Percentiles rank a stretch among this genome's conserved stretches.
Evolutionary conservation across 495 filamentous ascomycete genomes (phyloP).

Genomic region (Pyronema omphalodes): DNA sequence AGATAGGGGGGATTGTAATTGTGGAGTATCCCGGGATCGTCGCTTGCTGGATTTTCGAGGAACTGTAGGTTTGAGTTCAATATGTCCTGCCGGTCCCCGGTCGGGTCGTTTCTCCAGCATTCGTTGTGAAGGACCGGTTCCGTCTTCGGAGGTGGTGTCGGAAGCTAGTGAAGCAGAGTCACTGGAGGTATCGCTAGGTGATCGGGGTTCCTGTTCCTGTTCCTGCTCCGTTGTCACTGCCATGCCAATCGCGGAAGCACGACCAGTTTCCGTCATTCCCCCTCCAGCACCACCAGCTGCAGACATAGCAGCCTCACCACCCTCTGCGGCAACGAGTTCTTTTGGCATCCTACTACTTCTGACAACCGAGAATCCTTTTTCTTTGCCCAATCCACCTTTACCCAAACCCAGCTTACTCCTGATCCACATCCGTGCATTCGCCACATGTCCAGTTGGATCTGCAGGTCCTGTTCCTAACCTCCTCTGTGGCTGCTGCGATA

Average conservation of each 20-base stretch:
- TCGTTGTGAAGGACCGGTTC: slow-evolving; percentile 14
- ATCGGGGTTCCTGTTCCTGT: slow-evolving; percentile 42
- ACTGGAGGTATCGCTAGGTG: slow-evolving; percentile 33
- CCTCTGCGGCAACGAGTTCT: slow-evolving; percentile 13
- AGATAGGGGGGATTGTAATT: slow-evolving; percentile 18
- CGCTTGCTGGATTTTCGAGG: slow-evolving; percentile 48
- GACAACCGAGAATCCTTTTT: slow-evolving; percentile 92
- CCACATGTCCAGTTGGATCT: slow-evolving; percentile 79
- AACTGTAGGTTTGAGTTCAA: slow-evolving; percentile 29
- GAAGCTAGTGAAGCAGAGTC: slow-evolving; percentile 16
- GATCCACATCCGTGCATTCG: slow-evolving; percentile 77
- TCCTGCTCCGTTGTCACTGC: neutral
- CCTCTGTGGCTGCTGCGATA: slow-evolving; percentile 60
- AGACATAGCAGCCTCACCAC: slow-evolving; percentile 13
- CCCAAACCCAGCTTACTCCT: slow-evolving; percentile 59
- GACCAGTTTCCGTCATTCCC: slow-evolving; percentile 9
- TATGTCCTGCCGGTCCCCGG: slow-evolving; percentile 3
- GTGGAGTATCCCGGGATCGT: slow-evolving; percentile 20
- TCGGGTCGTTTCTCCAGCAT: slow-evolving; percentile 20
- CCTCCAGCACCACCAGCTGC: slow-evolving; percentile 9
- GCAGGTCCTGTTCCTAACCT: slow-evolving; percentile 85
- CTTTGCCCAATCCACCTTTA: slow-evolving; percentile 47
- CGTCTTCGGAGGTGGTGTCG: slow-evolving; percentile 10
- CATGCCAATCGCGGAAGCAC: neutral
- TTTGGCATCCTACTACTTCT: slow-evolving; percentile 45